These are phyloP conservation scores for Starmerella potacharoeniae DNA, from an alignment of 805 yeast species.

Conservation along the genomic window DNA sequence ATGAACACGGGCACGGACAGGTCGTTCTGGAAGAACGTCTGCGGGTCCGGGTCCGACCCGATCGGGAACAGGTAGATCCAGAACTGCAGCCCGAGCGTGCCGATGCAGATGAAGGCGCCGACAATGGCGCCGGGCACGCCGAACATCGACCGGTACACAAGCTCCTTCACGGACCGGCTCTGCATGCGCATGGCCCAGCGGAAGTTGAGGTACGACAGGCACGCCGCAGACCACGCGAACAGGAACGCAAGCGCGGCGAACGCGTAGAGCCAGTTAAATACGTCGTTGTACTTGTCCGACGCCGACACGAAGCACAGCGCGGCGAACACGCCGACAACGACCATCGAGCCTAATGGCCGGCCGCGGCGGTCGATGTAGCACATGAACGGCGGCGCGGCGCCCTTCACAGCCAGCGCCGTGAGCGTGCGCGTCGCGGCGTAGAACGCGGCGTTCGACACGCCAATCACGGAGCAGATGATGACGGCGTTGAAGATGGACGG, in stretches of 20 bases:
- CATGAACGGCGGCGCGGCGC: slow-evolving; percentile 47
- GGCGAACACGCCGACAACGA: slow-evolving; percentile 37
- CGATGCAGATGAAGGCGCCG: slow-evolving; percentile 46
- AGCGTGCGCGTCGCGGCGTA: slow-evolving; percentile 59
- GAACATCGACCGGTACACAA: slow-evolving; percentile 53
- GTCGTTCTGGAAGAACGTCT: slow-evolving; percentile 34
- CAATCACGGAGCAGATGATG: slow-evolving; percentile 63
- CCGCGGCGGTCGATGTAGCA: slow-evolving; percentile 67
- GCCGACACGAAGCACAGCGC: slow-evolving; percentile 50
- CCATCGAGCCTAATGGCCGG: slow-evolving; percentile 61
- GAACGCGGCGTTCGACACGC: slow-evolving; percentile 65
- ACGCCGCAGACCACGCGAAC: slow-evolving; percentile 22
- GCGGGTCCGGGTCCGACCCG: slow-evolving; percentile 26
- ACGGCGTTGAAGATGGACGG: slow-evolving; percentile 71
- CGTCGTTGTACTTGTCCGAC: slow-evolving; percentile 30
- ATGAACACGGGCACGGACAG: slow-evolving; percentile 32
- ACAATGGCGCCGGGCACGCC: slow-evolving; percentile 60
- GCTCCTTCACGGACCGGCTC: slow-evolving; percentile 58
- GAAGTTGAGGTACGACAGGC: slow-evolving; percentile 29
- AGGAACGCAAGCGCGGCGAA: slow-evolving; percentile 22
- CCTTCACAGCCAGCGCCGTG: slow-evolving; percentile 52
- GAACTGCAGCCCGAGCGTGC: slow-evolving; percentile 64
- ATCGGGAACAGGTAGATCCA: slow-evolving; percentile 72
- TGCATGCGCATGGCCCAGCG: slow-evolving; percentile 48
- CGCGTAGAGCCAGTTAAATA: slow-evolving; percentile 25